Conservation (phyloP, 352 stramenopile genomes). For the Globisporangium spinosum region DNA sequence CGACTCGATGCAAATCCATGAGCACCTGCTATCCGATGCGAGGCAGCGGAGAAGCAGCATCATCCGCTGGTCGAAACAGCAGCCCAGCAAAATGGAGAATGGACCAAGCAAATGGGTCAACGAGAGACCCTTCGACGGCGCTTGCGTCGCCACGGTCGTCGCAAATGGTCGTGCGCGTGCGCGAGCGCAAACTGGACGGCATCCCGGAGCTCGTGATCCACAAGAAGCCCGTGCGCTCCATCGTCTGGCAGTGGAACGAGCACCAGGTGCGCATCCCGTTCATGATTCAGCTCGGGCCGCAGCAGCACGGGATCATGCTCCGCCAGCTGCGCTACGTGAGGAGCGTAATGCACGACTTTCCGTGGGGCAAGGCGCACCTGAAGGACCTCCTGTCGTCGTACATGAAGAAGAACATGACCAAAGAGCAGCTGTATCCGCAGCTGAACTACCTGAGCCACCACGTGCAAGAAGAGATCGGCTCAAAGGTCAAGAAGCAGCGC, state of each 20-base stretch:
- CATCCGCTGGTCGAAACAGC: constrained; percentile 1
- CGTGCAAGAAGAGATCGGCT: constrained; percentile 54
- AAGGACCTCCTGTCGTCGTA: constrained; percentile 61
- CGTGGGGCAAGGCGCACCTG: constrained; percentile 74
- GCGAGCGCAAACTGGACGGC: constrained; percentile 42
- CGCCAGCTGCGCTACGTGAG: constrained; percentile 80
- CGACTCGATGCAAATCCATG: constrained; percentile 55
- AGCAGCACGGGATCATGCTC: constrained; percentile 81
- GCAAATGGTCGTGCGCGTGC: constrained; percentile 57
- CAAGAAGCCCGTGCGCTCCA: constrained; percentile 42
- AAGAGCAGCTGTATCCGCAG: constrained; percentile 76
- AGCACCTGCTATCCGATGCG: constrained; percentile 28
- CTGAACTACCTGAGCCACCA: constrained; percentile 65
- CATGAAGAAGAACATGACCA: constrained; percentile 67
- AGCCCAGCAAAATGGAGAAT: constrained; percentile 16
- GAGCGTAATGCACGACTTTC: constrained; percentile 78
- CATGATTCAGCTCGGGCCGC: constrained; percentile 55
- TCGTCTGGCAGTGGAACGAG: constrained; percentile 68
- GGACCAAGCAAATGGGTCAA: not conserved
- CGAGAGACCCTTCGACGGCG: not conserved
- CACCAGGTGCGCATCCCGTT: constrained; percentile 46
- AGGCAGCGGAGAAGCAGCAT: not conserved
- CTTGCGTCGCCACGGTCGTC: constrained; percentile 27
- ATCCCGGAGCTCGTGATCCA: constrained; percentile 59
- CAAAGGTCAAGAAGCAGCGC: constrained; percentile 42